Percentiles rank a stretch among this genome's conserved stretches.
phyloP scores from a whole-genome alignment of 129 eudicot species.

The Smallanthus sonchifolius region DNA sequence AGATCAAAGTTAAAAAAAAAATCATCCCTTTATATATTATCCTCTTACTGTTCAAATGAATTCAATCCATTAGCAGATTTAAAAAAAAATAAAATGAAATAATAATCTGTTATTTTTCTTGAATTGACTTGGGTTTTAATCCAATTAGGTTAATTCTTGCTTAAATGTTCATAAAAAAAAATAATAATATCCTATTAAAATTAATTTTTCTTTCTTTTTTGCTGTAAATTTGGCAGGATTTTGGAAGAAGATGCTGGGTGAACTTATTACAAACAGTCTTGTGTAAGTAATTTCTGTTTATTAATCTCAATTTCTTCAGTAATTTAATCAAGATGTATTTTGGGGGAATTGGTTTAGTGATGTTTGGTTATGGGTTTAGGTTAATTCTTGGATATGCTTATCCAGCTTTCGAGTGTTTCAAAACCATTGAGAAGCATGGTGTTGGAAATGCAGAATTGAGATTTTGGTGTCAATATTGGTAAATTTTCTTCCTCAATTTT shows the following conservation, averaged over 20 bases:
- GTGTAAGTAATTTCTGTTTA: conserved; percentile 46
- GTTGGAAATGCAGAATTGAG: conserved; percentile 74
- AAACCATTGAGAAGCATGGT: conserved; percentile 75
- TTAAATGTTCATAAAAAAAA: neutral
- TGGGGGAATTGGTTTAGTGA: conserved; percentile 5
- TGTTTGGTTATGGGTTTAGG: conserved; percentile 36
- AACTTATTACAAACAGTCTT: conserved; percentile 52
- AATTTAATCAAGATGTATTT: neutral
- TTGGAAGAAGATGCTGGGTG: conserved; percentile 57
- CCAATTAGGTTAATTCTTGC: conserved; percentile 16
- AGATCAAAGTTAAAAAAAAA: neutral
- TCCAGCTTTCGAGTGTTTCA: conserved; percentile 95
- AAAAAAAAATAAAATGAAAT: neutral
- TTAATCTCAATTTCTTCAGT: neutral
- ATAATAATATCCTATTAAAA: no score
- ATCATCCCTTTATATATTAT: neutral
- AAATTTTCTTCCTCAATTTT: conserved; percentile 2
- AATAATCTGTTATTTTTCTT: neutral
- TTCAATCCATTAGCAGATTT: neutral
- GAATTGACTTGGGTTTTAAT: conserved; percentile 21
- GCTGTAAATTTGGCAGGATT: conserved; percentile 1
- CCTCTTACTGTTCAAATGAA: neutral
- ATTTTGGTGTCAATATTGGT: conserved; percentile 99
- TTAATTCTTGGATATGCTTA: conserved; percentile 88
- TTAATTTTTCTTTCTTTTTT: neutral